Base-by-base conservation (phyloP, 2,329 filamentous ascomycete species). In the Stachybotrys echinatus region DNA sequence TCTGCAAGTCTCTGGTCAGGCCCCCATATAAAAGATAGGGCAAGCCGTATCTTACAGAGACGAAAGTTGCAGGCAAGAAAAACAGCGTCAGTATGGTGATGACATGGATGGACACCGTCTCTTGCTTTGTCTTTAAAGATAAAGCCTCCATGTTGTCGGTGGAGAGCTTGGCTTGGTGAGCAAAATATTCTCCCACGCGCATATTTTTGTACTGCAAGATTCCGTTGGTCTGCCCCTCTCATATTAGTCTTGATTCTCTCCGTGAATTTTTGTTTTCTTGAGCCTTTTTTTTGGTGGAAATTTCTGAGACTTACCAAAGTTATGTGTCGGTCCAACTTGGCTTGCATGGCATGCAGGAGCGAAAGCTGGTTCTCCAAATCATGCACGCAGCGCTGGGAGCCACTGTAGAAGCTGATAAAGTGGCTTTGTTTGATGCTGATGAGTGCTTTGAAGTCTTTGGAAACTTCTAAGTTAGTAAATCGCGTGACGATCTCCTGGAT, bases 91-190 rank as follows among this genome's bases (percentile, higher is more conserved):
- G 54, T 19, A 61, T 52, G 0, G 62, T 66, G 20, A 66, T 65
- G 17, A 62, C 54, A 20, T 64, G 61, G 61, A 66, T 65, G 2
- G 64, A 64, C 6, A 60, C 54, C 0, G 62, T 65, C 42, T 65
- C 56, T 49, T 77, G 72, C 22, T 76, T 74, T 12, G 72, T 75
- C 42, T 78, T 74, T 19, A 73, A 59, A 0, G 77, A 76, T n/a
- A 80, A 77, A 48, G 69, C 71, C 55, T 78, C 74, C 54, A 75
- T 77, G 54, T 76, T 71, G 52, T 71, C 69, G 8, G 70, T 58
- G 48, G 53, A 56, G 0, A 31, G 18, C 22, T 60, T 51, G 2
- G 59, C 56, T 20, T 52, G 53, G 8, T 50, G 50, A 6, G 60
- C 52, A 42, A 63, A 61, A 20, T 56, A 52, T 12, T 59, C 51